A percentile compares a stretch with the other conserved stretches of the same genome.
phyloP scores from a whole-genome alignment of 108 stramenopile genomes.

The Mediolabrus comicus region DNA sequence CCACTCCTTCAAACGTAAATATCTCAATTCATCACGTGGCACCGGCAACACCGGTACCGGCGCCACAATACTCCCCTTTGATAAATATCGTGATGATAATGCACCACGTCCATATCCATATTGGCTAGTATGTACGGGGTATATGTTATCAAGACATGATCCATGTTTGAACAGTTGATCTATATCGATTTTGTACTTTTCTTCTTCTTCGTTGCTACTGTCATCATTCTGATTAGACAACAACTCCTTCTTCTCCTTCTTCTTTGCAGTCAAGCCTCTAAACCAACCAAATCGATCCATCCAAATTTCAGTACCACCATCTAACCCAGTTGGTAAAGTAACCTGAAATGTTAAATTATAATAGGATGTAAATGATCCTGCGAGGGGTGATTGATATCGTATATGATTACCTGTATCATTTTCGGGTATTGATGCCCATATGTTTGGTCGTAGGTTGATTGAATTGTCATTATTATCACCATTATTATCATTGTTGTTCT shows the following conservation, averaged over 20 bases:
- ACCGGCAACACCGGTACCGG: conserved; percentile 25
- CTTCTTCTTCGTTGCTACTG: neutral
- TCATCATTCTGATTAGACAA: neutral
- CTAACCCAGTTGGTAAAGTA: neutral
- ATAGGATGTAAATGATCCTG: conserved; percentile 35
- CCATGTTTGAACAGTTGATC: conserved; percentile 56
- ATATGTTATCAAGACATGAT: conserved; percentile 58
- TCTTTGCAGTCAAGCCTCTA: neutral
- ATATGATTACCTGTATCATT: conserved; percentile 26
- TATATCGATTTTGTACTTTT: conserved; percentile 11
- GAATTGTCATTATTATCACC: neutral
- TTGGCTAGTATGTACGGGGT: conserved; percentile 38
- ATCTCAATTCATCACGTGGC: conserved; percentile 26
- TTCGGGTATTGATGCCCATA: conserved; percentile 30
- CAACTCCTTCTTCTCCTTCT: neutral
- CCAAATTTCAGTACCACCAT: conserved; percentile 8
- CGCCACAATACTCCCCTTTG: conserved; percentile 31
- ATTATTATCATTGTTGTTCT: neutral
- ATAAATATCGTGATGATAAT: conserved; percentile 39
- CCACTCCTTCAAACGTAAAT: conserved; percentile 47
- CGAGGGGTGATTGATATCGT: conserved; percentile 12
- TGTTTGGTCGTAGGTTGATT: conserved; percentile 9
- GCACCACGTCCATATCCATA: conserved; percentile 62
- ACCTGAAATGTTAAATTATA: conserved; percentile 31
- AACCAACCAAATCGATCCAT: conserved; percentile 34